Evolutionary conservation across 768 basidiomycete species (phyloP).

Genomic region (Phlebiopsis flavidoalba): DNA sequence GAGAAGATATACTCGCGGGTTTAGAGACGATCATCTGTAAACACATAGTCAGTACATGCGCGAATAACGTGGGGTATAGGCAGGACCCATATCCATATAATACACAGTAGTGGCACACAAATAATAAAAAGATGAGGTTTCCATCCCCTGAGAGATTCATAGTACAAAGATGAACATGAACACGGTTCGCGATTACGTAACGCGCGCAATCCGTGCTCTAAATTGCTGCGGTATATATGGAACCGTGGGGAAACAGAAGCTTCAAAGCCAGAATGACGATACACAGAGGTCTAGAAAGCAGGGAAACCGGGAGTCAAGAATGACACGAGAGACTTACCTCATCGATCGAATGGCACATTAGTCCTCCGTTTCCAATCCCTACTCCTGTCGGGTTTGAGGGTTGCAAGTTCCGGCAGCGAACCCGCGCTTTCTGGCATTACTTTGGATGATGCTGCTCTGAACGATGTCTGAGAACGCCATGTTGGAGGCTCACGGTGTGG

Average conservation of each 20-base stretch:
- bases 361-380: slow-evolving; percentile 48
- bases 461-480: slow-evolving; percentile 38
- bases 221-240: not conserved
- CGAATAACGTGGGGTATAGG: slow-evolving; percentile 8
- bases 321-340: slow-evolving; percentile 49
- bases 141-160: slow-evolving; percentile 20
- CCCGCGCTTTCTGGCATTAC: slow-evolving; percentile 40
- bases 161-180: slow-evolving; percentile 31
- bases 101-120: slow-evolving; percentile 58
- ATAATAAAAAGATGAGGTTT: slow-evolving; percentile 54
- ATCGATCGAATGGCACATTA: slow-evolving; percentile 61
- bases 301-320: slow-evolving; percentile 7
- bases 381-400: slow-evolving; percentile 51
- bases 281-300: slow-evolving; percentile 4
- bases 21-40: slow-evolving; percentile 86
- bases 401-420: slow-evolving; percentile 28
- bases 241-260: not conserved
- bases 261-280: slow-evolving; percentile 7
- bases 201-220: not conserved
- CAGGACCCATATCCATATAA: slow-evolving; percentile 66
- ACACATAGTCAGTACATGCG: slow-evolving; percentile 17
- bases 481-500: not conserved
- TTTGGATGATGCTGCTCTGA: slow-evolving; percentile 42
- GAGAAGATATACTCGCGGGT: slow-evolving; percentile 76
- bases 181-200: slow-evolving; percentile 42